These are phyloP conservation scores for Epichloe scottii DNA, from an alignment of 2,329 filamentous ascomycete species.

Conservation along the genomic window DNA sequence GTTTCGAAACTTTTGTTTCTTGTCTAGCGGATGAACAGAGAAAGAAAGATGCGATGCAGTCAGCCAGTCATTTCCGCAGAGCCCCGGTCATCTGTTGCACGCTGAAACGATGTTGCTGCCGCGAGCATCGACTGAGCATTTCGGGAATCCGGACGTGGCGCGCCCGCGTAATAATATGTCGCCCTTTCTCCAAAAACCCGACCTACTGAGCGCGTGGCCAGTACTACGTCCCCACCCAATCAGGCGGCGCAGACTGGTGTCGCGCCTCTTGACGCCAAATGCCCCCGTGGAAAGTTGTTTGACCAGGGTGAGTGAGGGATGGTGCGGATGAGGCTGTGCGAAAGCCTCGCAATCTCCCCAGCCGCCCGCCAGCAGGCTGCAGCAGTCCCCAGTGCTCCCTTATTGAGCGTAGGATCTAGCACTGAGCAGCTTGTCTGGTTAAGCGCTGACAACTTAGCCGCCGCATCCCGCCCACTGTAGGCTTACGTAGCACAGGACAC, in stretches of 20 bases:
- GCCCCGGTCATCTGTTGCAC: background rate
- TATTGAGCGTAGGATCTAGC: no score
- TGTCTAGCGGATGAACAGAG: no score
- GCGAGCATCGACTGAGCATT: no score
- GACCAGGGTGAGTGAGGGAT: no score
- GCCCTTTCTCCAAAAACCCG: background rate
- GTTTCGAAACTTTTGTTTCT: background rate
- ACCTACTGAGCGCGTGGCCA: background rate
- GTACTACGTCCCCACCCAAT: background rate
- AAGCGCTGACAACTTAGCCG: constrained; percentile 2
- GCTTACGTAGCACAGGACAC: background rate
- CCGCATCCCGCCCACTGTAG: background rate
- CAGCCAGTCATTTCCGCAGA: background rate
- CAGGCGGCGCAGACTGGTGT: background rate
- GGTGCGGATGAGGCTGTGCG: background rate
- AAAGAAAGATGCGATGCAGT: background rate
- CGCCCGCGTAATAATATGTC: background rate
- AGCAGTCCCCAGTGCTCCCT: no score
- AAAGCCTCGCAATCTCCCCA: constrained; percentile 1
- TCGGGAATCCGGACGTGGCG: background rate
- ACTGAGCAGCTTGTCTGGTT: background rate
- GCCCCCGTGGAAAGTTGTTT: background rate
- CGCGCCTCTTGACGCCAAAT: background rate
- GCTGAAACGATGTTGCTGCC: background rate
- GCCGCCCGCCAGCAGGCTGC: constrained; percentile 1